phyloP scores from a whole-genome alignment of 345 rosid genomes.

The Raphanus sativus region DNA sequence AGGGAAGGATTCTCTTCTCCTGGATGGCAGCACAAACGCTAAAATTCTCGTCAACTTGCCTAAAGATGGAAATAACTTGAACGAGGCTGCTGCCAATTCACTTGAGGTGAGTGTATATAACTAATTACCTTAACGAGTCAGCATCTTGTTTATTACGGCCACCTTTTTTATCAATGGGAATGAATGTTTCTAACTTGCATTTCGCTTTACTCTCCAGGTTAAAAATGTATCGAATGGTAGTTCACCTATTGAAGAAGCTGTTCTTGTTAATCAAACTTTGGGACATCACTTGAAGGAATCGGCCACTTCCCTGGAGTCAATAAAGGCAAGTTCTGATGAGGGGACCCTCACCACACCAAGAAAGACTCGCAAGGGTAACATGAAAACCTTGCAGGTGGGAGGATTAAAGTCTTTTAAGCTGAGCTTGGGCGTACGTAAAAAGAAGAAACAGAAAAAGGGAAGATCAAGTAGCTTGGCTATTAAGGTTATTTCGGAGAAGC shows the following conservation, averaged over 20 bases:
- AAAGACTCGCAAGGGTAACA: slow-evolving; percentile 46
- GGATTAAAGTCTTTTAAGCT: slow-evolving; percentile 51
- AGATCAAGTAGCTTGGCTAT: slow-evolving; percentile 29
- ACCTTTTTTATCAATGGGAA: slow-evolving; percentile 17
- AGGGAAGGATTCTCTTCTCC: background rate
- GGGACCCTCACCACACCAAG: slow-evolving; percentile 34
- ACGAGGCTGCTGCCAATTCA: slow-evolving; percentile 24
- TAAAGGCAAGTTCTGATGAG: slow-evolving; percentile 26
- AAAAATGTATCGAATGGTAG: slow-evolving; percentile 19
- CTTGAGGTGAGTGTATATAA: slow-evolving; percentile 45
- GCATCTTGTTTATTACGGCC: slow-evolving; percentile 5
- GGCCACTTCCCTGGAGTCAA: slow-evolving; percentile 21
- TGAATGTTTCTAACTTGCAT: slow-evolving; percentile 34
- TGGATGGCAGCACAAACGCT: slow-evolving; percentile 20
- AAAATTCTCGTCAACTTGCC: slow-evolving; percentile 26
- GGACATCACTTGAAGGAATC: slow-evolving; percentile 20
- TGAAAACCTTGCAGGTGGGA: slow-evolving; percentile 44
- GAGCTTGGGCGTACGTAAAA: slow-evolving; percentile 44
- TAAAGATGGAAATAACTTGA: slow-evolving; percentile 21
- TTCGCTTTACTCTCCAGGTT: slow-evolving; percentile 38
- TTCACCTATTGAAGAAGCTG: slow-evolving; percentile 29
- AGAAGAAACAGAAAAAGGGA: slow-evolving; percentile 54
- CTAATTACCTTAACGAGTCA: background rate
- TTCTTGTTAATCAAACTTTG: slow-evolving; percentile 30
- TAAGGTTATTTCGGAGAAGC: slow-evolving; percentile 38